Evolutionary conservation across 257 asterid genomes (phyloP), one percentile per base, ranked within the genome.

Genomic region (Fraxinus excelsior): DNA sequence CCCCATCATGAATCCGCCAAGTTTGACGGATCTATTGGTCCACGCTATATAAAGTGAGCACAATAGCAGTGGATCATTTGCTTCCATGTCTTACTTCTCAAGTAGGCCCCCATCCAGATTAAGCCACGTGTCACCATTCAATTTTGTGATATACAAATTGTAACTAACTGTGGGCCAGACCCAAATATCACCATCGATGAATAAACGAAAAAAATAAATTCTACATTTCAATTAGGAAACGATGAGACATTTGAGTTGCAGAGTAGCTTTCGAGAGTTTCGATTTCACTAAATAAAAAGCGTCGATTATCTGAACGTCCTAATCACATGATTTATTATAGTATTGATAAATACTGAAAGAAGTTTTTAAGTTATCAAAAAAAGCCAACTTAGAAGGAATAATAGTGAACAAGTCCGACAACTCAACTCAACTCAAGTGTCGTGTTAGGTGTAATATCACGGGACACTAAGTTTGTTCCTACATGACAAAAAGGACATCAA

Each of bases 61-160:
- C 87, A 80, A 84, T 79, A 49, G 38, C 35, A 56, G 78, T 80
- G 88, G 86, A 76, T 80, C 73, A 56, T 74, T 75, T 46, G 78
- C 76, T 74, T 78, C 85, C 87, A 81, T 25, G 56, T 73, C 79
- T 26, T 40, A 26, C 34, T 65, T 71, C 37, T 78, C 37, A 51
- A 67, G 46, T 49, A 67, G 42, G 25, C 37, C 58, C 44, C 82
- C 82, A 78, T 71, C 21, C 49, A 29, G 42, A 28, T 66, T 23
- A 1, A 13, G 28, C 72, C 80, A 74, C 80, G 75, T 78, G 10
- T 29, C 70, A 14, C 10, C 18, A 31, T n/a, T 29, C 25, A 7
- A 16, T 14, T 60, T 44, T 35, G 46, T 31, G 18, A 21, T 44
- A 53, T 66, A 72, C 8, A 46, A 14, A 62, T 44, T 18, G 5